Conservation (phyloP, 1,139 yeast species). For the Geotrichum citri-aurantii region DNA sequence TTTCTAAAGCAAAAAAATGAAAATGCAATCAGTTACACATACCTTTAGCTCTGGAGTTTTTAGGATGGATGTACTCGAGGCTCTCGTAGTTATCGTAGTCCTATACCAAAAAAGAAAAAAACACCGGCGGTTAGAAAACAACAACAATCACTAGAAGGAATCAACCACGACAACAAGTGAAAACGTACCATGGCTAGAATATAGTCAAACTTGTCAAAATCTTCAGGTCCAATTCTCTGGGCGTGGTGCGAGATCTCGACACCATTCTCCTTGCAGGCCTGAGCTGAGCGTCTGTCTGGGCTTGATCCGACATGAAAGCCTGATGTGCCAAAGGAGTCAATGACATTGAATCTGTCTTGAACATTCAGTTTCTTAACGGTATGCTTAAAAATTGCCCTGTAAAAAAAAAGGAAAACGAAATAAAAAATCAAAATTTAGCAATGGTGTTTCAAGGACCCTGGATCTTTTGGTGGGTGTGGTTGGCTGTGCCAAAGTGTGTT, state of each 20-base stretch:
- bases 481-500: constrained; percentile 6
- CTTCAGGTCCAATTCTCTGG: constrained; percentile 56
- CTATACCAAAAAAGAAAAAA: constrained; percentile 15
- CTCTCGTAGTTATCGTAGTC: constrained; percentile 62
- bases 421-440: not conserved
- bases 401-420: not conserved
- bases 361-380: constrained; percentile 49
- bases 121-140: not conserved
- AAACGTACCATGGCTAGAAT: constrained; percentile 62
- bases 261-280: constrained; percentile 63
- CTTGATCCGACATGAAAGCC: constrained; percentile 76
- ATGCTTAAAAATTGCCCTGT: constrained; percentile 64
- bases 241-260: constrained; percentile 73
- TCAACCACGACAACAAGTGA: not conserved
- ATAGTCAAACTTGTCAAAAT: constrained; percentile 71
- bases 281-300: constrained; percentile 71
- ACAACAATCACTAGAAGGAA: not conserved
- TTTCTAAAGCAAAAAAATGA: not conserved
- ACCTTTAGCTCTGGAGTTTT: constrained; percentile 42
- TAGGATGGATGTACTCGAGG: constrained; percentile 56
- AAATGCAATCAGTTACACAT: not conserved
- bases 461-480: constrained; percentile 11
- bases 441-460: constrained; percentile 1
- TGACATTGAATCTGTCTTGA: constrained; percentile 41
- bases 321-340: constrained; percentile 88